Percentiles rank a stretch among this genome's conserved stretches.
phyloP scores from a whole-genome alignment of 371 early-diverging fungal genomes.

The Haplosporangium sp. region DNA sequence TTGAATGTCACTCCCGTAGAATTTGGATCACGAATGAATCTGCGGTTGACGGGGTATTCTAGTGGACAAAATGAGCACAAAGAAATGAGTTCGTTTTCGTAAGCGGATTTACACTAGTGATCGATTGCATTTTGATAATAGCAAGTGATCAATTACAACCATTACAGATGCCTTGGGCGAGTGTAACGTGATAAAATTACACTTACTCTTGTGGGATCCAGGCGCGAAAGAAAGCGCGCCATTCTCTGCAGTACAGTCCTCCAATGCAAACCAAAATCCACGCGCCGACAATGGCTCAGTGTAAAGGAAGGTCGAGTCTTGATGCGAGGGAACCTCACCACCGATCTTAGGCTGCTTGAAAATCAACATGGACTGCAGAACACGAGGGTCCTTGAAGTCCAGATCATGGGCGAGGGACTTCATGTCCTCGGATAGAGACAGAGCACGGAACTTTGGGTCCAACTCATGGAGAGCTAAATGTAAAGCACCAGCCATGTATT shows the following conservation, averaged over 20 bases:
- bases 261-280: slow-evolving; percentile 95
- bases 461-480: slow-evolving; percentile 76
- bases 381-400: slow-evolving; percentile 77
- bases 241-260: slow-evolving; percentile 90
- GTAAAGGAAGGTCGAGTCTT: slow-evolving; percentile 93
- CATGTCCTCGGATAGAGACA: slow-evolving; percentile 68
- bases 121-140: no score
- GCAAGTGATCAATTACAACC: no score
- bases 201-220: slow-evolving; percentile 83
- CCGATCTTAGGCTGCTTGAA: slow-evolving; percentile 88
- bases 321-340: slow-evolving; percentile 81
- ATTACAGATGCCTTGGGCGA: background rate
- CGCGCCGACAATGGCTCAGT: slow-evolving; percentile 86
- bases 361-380: slow-evolving; percentile 93
- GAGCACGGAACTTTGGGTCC: slow-evolving; percentile 76
- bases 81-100: background rate
- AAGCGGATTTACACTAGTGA: no score
- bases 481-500: background rate
- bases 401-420: slow-evolving; percentile 69
- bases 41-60: slow-evolving; percentile 72
- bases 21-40: slow-evolving; percentile 77
- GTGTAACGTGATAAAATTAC: background rate
- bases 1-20: slow-evolving; percentile 69
- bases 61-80: slow-evolving; percentile 4
- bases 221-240: slow-evolving; percentile 91